Evolutionary conservation across 2,329 filamentous ascomycete species (phyloP).

Genomic region (Dendryphion nanum): DNA sequence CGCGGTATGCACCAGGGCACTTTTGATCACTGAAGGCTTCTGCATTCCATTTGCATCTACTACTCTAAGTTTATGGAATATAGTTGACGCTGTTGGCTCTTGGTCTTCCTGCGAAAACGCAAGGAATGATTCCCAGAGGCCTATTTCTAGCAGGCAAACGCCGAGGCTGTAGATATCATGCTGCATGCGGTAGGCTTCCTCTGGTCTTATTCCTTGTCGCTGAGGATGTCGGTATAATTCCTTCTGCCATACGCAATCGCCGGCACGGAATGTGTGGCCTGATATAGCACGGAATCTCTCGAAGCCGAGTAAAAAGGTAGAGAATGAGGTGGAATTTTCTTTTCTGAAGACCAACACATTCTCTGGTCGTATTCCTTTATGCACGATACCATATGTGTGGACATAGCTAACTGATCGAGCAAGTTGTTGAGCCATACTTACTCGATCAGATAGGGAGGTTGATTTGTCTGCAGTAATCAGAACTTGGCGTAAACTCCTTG

Average conservation of each 20-base stretch:
- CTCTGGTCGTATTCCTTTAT: conserved; percentile 49
- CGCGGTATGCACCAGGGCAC: conserved; percentile 17
- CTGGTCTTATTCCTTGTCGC: conserved; percentile 43
- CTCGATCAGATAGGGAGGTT: conserved; percentile 26
- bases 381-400: conserved; percentile 44
- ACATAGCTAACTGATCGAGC: conserved; percentile 39
- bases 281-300: conserved; percentile 41
- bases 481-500: conserved; percentile 14
- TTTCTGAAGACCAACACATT: conserved; percentile 35
- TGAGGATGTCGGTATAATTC: conserved; percentile 54
- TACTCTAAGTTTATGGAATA: conserved; percentile 2
- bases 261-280: conserved; percentile 27
- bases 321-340: conserved; percentile 14
- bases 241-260: conserved; percentile 42
- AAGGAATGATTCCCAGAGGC: conserved; percentile 47
- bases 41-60: not conserved
- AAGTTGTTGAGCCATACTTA: conserved; percentile 33
- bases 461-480: conserved; percentile 9
- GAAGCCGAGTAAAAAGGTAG: conserved; percentile 47
- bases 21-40: conserved; percentile 2
- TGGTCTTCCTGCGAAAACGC: conserved; percentile 4
- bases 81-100: not conserved
- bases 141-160: conserved; percentile 55
- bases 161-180: conserved; percentile 59
- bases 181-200: conserved; percentile 49